phyloP scores from a whole-genome alignment of 768 basidiomycete genomes.

The Boletellus ananas region DNA sequence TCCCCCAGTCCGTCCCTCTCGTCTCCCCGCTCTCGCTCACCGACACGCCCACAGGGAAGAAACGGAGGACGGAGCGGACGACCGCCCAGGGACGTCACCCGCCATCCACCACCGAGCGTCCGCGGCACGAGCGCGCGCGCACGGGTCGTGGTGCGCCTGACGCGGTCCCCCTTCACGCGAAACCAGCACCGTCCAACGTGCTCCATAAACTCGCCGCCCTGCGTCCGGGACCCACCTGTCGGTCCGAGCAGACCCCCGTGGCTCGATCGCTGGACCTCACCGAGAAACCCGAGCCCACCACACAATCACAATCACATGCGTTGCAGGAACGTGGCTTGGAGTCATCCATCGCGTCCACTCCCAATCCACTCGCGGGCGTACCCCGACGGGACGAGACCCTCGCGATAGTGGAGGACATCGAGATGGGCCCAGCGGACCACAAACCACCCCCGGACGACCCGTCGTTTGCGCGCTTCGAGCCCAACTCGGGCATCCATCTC shows the following conservation, averaged over 20 bases:
- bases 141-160: conserved; percentile 2
- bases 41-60: conserved; percentile 30
- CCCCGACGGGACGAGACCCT: conserved; percentile 55
- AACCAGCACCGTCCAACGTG: conserved; percentile 50
- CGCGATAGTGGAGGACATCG: conserved; percentile 70
- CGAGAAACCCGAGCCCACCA: conserved; percentile 10
- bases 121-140: conserved; percentile 13
- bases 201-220: conserved; percentile 48
- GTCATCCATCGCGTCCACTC: conserved; percentile 2
- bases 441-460: conserved; percentile 70
- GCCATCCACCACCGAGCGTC: conserved; percentile 11
- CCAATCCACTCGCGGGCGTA: conserved; percentile 1
- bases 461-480: conserved; percentile 74
- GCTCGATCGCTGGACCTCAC: conserved; percentile 27
- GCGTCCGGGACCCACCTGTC: conserved; percentile 18
- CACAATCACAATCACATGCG: neutral
- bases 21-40: neutral
- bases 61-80: conserved; percentile 41
- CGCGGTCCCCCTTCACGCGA: conserved; percentile 13
- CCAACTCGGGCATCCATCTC: conserved; percentile 85
- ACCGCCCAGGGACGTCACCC: conserved; percentile 19
- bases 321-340: conserved; percentile 9
- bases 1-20: conserved; percentile 45
- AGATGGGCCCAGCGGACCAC: conserved; percentile 76
- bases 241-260: conserved; percentile 23